phyloP scores from a whole-genome alignment of 441 rosid species.

The Biscutella auriculata region DNA sequence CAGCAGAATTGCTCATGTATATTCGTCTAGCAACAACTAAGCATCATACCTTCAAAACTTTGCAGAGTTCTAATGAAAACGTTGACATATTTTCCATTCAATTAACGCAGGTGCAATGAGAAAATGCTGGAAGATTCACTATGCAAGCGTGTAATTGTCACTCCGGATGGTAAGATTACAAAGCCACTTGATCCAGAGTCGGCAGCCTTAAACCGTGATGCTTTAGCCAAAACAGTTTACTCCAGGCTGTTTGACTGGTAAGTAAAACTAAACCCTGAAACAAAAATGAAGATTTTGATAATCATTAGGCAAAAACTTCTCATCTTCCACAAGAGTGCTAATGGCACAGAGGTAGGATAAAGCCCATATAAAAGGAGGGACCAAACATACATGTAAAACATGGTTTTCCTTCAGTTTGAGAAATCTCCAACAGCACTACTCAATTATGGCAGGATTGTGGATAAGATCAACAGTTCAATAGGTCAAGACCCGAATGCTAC shows the following conservation, averaged over 20 bases:
- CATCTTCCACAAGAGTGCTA: neutral
- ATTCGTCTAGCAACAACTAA: neutral
- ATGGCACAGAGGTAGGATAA: neutral
- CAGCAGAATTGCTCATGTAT: constrained; percentile 57
- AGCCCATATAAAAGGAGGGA: neutral
- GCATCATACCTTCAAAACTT: neutral
- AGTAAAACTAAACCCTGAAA: constrained; percentile 16
- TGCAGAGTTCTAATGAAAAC: neutral
- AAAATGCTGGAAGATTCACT: constrained; percentile 53
- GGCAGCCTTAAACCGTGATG: constrained; percentile 50
- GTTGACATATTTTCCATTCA: neutral
- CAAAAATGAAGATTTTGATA: neutral
- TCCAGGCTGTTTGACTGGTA: constrained; percentile 65
- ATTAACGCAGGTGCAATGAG: constrained; percentile 43
- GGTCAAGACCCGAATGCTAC: constrained; percentile 40
- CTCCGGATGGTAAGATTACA: constrained; percentile 61
- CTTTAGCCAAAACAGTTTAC: constrained; percentile 58
- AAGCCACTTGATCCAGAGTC: constrained; percentile 51
- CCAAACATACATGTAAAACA: neutral
- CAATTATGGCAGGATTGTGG: constrained; percentile 36
- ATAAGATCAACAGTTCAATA: constrained; percentile 41
- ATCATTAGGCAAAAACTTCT: neutral
- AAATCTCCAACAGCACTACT: neutral
- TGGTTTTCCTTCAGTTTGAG: neutral
- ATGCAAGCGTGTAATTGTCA: constrained; percentile 61